phyloP scores from a whole-genome alignment of 176 grass and related monocot genomes.

The Pharus latifolius region DNA sequence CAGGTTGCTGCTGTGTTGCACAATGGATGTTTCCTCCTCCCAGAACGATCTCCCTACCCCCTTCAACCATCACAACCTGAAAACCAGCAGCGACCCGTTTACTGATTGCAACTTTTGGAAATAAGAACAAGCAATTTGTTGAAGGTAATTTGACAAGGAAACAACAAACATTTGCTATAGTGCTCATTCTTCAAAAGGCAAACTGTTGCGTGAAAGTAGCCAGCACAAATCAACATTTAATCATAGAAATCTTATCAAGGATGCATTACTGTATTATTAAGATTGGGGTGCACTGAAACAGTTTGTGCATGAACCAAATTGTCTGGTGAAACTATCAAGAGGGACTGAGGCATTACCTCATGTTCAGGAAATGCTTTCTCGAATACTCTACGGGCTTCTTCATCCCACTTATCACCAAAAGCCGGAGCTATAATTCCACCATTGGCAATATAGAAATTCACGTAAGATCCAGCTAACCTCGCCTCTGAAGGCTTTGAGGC shows the following conservation, averaged over 20 bases:
- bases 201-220: neutral
- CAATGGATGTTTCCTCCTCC: neutral
- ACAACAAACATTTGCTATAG: neutral
- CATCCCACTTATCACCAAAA: constrained; percentile 34
- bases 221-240: neutral
- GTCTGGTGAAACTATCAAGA: neutral
- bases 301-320: neutral
- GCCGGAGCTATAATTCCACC: constrained; percentile 35
- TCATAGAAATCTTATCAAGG: neutral
- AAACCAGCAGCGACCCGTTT: neutral
- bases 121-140: neutral
- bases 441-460: constrained; percentile 42
- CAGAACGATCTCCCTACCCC: neutral
- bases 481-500: neutral
- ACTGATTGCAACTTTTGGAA: no score
- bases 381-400: constrained; percentile 10
- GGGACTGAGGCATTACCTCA: neutral
- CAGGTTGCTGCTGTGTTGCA: neutral
- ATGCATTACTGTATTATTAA: neutral
- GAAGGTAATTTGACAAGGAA: neutral
- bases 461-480: constrained; percentile 34
- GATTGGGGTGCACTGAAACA: no score
- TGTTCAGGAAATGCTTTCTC: constrained; percentile 17
- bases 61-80: neutral
- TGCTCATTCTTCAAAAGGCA: neutral